Base-by-base conservation (phyloP, 305 asterid genomes). In the Coffea humblotiana region DNA sequence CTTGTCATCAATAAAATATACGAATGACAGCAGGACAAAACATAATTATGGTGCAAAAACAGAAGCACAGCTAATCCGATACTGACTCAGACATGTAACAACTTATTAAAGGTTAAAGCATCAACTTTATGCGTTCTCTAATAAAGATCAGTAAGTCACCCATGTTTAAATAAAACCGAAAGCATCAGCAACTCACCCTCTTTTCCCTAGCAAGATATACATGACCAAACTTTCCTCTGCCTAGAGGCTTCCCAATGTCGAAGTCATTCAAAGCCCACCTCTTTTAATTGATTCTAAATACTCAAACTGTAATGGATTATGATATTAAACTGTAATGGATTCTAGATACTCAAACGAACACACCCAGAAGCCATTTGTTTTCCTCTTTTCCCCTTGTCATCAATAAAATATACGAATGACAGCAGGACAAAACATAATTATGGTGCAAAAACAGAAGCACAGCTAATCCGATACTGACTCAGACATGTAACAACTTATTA, bases 161-260 rank as follows among this genome's bases (percentile, higher is more conserved):
- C 6, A 65, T 15, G 4, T 27, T 25, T 16, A 23, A 15, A 43
- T 35, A 40, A 35, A 69, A 8, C 37, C 48, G 21, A 49, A 65
- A 32, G 32, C 23, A 70, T 37, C 27, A 13, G 12, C 48, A 68
- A 87, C 86, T 65, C 6, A 92, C 98, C 97, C 90, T 92, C 83
- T 92, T 95, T 80, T 95, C 98, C 85, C 93, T 91, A 51, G 99
- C 97, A 23, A 95, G 84, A 85, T 93, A 95, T 27, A 95, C 99
- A 71, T 93, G 99, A 6, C 99, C 99, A 81, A 95, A 95, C 83
- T 95, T 95, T 79, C 99, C 99, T 87, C 97, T 82, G 72, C 99
- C 99, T 14, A 95, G 96, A 82, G 99, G 97, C 92, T 93, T 95
- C 79, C 99, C 98, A 8, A 95, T 88, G 84, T 95, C 99, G 14